These are phyloP conservation scores for Epichloe typhina DNA, from an alignment of 2,329 filamentous ascomycete species.

Conservation along the genomic window DNA sequence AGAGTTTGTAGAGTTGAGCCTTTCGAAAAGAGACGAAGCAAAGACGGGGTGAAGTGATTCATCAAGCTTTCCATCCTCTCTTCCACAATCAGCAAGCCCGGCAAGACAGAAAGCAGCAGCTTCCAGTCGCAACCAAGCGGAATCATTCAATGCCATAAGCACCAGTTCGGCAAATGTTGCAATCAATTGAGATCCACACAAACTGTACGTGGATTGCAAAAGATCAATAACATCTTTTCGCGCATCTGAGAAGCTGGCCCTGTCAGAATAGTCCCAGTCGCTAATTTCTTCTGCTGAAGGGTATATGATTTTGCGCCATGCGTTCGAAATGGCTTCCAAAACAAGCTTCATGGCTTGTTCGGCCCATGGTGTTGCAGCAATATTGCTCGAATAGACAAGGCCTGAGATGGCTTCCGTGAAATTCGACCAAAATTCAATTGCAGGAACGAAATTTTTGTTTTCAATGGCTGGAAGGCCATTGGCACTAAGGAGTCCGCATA, in stretches of 20 bases:
- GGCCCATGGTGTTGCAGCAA: constrained; percentile 39
- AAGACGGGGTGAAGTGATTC: constrained; percentile 49
- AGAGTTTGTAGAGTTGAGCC: constrained; percentile 35
- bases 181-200: constrained; percentile 43
- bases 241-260: constrained; percentile 55
- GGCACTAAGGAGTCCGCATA: constrained; percentile 53
- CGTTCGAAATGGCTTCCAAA: constrained; percentile 50
- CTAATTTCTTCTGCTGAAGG: constrained; percentile 43
- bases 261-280: constrained; percentile 58
- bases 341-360: constrained; percentile 43
- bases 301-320: constrained; percentile 57
- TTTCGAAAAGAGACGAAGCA: constrained; percentile 40
- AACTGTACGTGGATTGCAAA: constrained; percentile 56
- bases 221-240: constrained; percentile 70
- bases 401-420: constrained; percentile 59
- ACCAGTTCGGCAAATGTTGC: constrained; percentile 43
- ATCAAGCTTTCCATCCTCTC: constrained; percentile 45
- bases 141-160: constrained; percentile 32
- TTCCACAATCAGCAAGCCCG: constrained; percentile 51
- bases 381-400: constrained; percentile 37
- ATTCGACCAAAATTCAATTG: constrained; percentile 70
- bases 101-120: constrained; percentile 51
- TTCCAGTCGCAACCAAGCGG: constrained; percentile 47
- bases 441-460: constrained; percentile 60
- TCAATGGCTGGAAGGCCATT: constrained; percentile 57